phyloP scores from a whole-genome alignment of 2,329 filamentous ascomycete species.

The Nigrospora osmanthi region DNA sequence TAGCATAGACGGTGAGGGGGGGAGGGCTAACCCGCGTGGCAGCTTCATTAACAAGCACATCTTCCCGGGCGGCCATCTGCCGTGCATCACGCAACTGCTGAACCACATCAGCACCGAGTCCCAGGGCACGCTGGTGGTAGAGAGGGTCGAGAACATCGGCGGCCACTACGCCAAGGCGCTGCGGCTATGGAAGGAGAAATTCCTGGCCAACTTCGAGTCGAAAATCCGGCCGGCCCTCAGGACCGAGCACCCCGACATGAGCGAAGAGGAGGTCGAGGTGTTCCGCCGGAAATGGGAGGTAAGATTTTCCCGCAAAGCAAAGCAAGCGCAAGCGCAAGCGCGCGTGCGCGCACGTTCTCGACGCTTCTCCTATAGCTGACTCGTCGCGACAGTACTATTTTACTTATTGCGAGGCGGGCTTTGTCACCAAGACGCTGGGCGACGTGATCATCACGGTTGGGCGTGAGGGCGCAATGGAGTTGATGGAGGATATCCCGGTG shows the following conservation, averaged over 20 bases:
- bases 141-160: slow-evolving; percentile 64
- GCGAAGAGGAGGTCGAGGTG: slow-evolving; percentile 53
- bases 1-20: background rate
- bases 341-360: background rate
- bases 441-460: slow-evolving; percentile 67
- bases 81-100: slow-evolving; percentile 47
- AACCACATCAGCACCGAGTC: slow-evolving; percentile 54
- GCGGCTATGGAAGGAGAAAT: slow-evolving; percentile 60
- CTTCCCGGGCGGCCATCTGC: slow-evolving; percentile 69
- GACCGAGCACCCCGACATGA: slow-evolving; percentile 49
- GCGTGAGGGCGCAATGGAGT: slow-evolving; percentile 54
- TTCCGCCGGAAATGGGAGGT: slow-evolving; percentile 68
- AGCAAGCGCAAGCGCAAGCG: background rate
- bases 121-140: slow-evolving; percentile 54
- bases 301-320: slow-evolving; percentile 21
- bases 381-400: slow-evolving; percentile 55
- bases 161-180: slow-evolving; percentile 66
- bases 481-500: slow-evolving; percentile 64
- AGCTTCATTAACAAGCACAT: slow-evolving; percentile 71
- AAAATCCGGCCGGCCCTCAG: slow-evolving; percentile 54
- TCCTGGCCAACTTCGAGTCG: slow-evolving; percentile 52
- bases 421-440: slow-evolving; percentile 62
- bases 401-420: slow-evolving; percentile 67
- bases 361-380: background rate
- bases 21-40: background rate